Evolutionary conservation across 2,329 filamentous ascomycete genomes (phyloP), one percentile per base, ranked within the genome.

Genomic region (Dactylellina drechsleri): DNA sequence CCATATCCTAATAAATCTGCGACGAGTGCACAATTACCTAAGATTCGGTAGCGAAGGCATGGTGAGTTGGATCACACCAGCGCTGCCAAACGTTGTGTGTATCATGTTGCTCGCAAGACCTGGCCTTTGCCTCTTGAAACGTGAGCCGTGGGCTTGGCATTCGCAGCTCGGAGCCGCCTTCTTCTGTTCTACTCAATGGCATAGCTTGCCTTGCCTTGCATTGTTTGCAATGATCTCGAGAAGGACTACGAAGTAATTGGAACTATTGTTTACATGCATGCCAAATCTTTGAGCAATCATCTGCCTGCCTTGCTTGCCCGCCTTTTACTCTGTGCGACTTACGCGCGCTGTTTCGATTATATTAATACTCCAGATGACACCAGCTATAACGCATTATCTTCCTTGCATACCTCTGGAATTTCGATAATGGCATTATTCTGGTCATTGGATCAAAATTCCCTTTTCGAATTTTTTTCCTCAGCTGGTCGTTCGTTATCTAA

Each of bases 301-400:
- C 43, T 47, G 43, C 43, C 43, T 47, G 31, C 23, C 23, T 23
- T 23, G 23, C 23, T 23, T 23, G 23, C 31, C 31, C 31, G 31
- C 31, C 31, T 8, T 36, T 36, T 10, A 15, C 20, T 49, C 50
- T 49, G 57, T 62, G 43, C 66, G 56, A 53, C 43, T 36, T 68
- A 75, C 53, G 58, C 71, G 71, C 71, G 71, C 64, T 58, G 71
- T 75, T 75, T 75, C 64, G 71, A 68, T 64, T 75, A 75, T 50
- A 75, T 75, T 75, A 65, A 41, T 36, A 10, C 31, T 36, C 2
- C 31, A 8, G 23, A 2, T 36, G 31, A 36, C 31, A 36, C 31
- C 31, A 36, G 10, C 31, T 36, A 36, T 10, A 36, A 7, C 10
- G 31, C 31, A 36, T 36, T 36, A 36, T 36, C 31, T 10, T 36